Base-by-base conservation (phyloP, 2,329 filamentous ascomycete species). In the Hypoxylon sp. region DNA sequence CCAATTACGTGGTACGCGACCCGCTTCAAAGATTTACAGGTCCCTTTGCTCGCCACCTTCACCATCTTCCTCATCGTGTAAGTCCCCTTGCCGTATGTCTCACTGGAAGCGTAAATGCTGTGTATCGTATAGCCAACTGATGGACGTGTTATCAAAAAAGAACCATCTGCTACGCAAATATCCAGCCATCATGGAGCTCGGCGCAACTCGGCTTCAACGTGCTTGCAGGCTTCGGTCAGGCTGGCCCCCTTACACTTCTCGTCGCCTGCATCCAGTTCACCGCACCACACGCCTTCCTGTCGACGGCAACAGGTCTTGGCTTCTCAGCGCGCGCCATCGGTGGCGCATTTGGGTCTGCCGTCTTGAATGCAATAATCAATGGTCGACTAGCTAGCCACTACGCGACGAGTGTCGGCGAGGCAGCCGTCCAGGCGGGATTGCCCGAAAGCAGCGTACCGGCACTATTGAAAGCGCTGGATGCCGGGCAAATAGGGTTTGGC, bases 301-400 rank as follows among this genome's bases (percentile, higher is more conserved):
- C 84, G 0, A 87, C 85, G 0, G 85, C 85, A 0, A 87, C 85
- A 0, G 85, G 85, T 0, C 80, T 87, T 0, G 84, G 83, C 2
- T 87, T 86, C 73, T 86, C 84, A 0, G 84, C 84, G 2, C 80
- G 85, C 29, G 85, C 85, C 31, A 82, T 87, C 15, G 85, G 85
- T 21, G 85, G 85, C 17, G 84, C 85, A 0, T 86, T 86, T 58
- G 85, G 85, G 0, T 85, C 83, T 1, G 84, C 85, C 0, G 84
- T 86, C 2, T 76, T 87, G 1, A 79, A 86, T 69, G 83, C 84
- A 15, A 85, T 87, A 63, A 83, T 86, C 70, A 84, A 85, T 68
- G 80, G 81, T n/a, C 81, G 82, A 17, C 65, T 86, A 4, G 68
- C 72, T 1, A 75, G 77, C 4, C 77, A 81, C 52, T 85, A 84